Conservation (phyloP, 2,329 filamentous ascomycete species). For the Beauveria sp. region DNA sequence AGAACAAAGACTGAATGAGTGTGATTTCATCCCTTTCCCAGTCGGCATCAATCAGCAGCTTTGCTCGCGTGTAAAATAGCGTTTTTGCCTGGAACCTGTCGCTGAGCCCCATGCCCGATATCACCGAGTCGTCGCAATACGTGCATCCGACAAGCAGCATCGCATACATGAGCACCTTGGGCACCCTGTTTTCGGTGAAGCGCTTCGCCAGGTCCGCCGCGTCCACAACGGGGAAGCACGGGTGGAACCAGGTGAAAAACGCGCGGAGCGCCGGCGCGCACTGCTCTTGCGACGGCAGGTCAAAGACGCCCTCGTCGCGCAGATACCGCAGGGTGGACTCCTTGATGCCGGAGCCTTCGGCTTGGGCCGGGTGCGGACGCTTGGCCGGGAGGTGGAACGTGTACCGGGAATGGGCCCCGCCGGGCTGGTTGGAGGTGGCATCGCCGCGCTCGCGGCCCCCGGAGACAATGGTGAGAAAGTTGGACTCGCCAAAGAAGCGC, state of each 20-base stretch:
- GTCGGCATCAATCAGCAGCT: slow-evolving; percentile 45
- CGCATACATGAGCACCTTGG: slow-evolving; percentile 41
- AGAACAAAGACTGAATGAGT: slow-evolving; percentile 42
- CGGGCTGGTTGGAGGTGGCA: slow-evolving; percentile 14
- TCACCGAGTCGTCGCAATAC: slow-evolving; percentile 39
- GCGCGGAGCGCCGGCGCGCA: slow-evolving; percentile 37
- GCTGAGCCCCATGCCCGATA: slow-evolving; percentile 36
- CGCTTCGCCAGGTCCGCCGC: slow-evolving; percentile 32
- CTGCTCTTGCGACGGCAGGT: slow-evolving; percentile 34
- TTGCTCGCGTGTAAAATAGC: slow-evolving; percentile 40
- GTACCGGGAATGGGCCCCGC: slow-evolving; percentile 15
- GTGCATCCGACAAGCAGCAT: slow-evolving; percentile 48
- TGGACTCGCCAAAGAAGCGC: slow-evolving; percentile 32
- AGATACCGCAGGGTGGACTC: slow-evolving; percentile 41
- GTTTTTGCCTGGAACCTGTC: slow-evolving; percentile 43
- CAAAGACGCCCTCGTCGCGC: slow-evolving; percentile 35
- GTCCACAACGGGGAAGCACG: slow-evolving; percentile 47
- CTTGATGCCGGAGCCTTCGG: slow-evolving; percentile 29
- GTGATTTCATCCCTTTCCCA: slow-evolving; percentile 43
- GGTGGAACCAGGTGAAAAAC: slow-evolving; percentile 50
- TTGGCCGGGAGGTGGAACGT: slow-evolving; percentile 24
- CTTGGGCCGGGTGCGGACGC: slow-evolving; percentile 17
- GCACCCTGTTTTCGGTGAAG: slow-evolving; percentile 33
- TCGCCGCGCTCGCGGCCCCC: slow-evolving; percentile 11
- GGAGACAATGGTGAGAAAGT: slow-evolving; percentile 29